Percentiles rank a stretch among this genome's conserved stretches.
These are phyloP conservation scores for Globisporangium cylindrosporum DNA, from an alignment of 352 stramenopile species.

Conservation along the genomic window DNA sequence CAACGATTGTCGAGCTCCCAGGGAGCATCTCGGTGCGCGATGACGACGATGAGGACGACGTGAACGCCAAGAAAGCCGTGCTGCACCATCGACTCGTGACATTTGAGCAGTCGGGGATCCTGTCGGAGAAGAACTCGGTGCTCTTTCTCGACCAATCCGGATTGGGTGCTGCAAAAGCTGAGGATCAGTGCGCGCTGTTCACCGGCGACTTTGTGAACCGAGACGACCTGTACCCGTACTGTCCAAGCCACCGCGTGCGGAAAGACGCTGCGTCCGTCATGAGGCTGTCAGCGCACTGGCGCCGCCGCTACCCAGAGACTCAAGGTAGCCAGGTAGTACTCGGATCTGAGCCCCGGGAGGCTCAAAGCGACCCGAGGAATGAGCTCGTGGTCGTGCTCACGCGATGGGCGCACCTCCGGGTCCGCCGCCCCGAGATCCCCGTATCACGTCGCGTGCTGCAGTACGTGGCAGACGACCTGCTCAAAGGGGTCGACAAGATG, in stretches of 20 bases:
- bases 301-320: too few relatives aligned
- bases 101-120: neutral
- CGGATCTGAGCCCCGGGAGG: neutral
- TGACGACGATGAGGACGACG: constrained; percentile 20
- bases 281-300: constrained; percentile 5
- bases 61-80: neutral
- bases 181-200: constrained; percentile 1
- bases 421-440: neutral
- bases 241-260: constrained; percentile 1
- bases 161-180: neutral
- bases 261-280: constrained; percentile 3
- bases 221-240: constrained; percentile 14
- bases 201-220: constrained; percentile 6
- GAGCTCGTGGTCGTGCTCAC: neutral
- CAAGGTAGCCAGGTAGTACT: too few relatives aligned
- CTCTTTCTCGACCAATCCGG: neutral
- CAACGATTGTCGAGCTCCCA: constrained; percentile 33
- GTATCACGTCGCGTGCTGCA: neutral
- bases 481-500: neutral
- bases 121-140: constrained; percentile 10
- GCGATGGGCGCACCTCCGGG: neutral
- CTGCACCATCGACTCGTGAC: neutral
- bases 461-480: neutral
- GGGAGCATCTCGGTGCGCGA: constrained; percentile 3
- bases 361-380: neutral